phyloP scores from a whole-genome alignment of 345 rosid genomes.

The Populus nigra region DNA sequence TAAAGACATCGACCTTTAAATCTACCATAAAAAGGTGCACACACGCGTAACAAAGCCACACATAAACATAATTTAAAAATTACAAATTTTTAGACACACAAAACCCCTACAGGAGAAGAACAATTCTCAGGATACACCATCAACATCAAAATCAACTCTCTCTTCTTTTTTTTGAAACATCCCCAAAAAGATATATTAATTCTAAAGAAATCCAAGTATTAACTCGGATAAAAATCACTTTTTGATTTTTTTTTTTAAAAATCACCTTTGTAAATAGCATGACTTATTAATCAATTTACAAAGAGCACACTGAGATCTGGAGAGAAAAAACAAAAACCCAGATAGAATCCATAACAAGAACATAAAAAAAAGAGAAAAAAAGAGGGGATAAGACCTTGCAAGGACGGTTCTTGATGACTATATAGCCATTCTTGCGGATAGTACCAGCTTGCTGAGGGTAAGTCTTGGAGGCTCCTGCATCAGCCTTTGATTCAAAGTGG shows the following conservation, averaged over 20 bases:
- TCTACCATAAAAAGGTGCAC: background rate
- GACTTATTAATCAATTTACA: background rate
- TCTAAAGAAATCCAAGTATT: background rate
- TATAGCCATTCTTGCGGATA: constrained; percentile 57
- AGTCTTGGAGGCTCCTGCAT: constrained; percentile 66
- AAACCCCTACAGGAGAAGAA: background rate
- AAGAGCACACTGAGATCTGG: constrained; percentile 16
- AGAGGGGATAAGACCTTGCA: constrained; percentile 44
- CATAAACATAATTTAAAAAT: background rate
- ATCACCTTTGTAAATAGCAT: background rate
- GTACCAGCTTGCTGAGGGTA: constrained; percentile 66
- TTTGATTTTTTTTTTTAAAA: background rate
- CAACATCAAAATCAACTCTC: background rate
- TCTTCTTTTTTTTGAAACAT: background rate
- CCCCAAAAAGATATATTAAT: background rate
- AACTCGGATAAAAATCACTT: background rate
- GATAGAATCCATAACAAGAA: background rate
- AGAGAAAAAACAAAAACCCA: constrained; percentile 2
- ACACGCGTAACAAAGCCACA: background rate
- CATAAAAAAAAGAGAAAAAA: background rate
- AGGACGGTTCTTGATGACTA: constrained; percentile 58
- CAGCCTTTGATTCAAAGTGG: constrained; percentile 61
- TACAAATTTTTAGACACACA: background rate
- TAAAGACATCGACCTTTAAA: background rate
- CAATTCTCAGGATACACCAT: background rate